These are phyloP conservation scores for Solanum microdontum DNA, from an alignment of 257 asterid genomes.

Conservation along the genomic window DNA sequence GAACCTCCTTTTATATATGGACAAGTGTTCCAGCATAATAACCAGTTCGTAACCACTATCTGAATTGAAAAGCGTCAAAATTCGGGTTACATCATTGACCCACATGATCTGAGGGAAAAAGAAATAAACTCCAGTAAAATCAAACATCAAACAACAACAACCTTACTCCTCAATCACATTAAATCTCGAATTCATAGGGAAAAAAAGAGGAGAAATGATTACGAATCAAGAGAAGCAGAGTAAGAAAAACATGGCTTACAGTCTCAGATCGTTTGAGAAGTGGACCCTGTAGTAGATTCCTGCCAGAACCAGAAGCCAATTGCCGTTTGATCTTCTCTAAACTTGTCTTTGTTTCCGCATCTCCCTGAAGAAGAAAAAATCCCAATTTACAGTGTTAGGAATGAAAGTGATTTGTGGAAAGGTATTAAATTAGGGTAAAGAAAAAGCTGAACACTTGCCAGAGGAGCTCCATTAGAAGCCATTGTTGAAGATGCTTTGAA, in stretches of 20 bases:
- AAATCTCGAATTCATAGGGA: not conserved
- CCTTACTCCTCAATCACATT: not conserved
- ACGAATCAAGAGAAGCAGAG: not conserved
- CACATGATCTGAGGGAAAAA: not conserved
- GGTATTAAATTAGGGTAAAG: not conserved
- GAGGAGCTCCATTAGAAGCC: conserved; percentile 55
- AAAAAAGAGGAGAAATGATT: not conserved
- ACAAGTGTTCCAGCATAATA: not conserved
- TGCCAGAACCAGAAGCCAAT: conserved; percentile 90
- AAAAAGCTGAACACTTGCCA: conserved; percentile 17
- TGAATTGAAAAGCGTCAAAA: not conserved
- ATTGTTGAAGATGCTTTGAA: conserved; percentile 10
- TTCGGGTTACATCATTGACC: not conserved
- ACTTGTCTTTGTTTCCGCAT: conserved; percentile 74
- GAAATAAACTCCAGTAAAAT: not conserved
- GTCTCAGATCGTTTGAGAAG: conserved; percentile 99
- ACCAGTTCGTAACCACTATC: not conserved
- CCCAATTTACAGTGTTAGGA: not conserved
- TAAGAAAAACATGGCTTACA: conserved; percentile 21
- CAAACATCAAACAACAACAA: not conserved
- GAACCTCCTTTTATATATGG: not conserved
- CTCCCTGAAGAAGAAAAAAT: conserved; percentile 37
- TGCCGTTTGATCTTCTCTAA: conserved; percentile 98
- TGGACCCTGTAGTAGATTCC: conserved; percentile 89
- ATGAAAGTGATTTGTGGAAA: not conserved